These are phyloP conservation scores for Ogataea paraovalis DNA, from an alignment of 805 yeast species.

Conservation along the genomic window DNA sequence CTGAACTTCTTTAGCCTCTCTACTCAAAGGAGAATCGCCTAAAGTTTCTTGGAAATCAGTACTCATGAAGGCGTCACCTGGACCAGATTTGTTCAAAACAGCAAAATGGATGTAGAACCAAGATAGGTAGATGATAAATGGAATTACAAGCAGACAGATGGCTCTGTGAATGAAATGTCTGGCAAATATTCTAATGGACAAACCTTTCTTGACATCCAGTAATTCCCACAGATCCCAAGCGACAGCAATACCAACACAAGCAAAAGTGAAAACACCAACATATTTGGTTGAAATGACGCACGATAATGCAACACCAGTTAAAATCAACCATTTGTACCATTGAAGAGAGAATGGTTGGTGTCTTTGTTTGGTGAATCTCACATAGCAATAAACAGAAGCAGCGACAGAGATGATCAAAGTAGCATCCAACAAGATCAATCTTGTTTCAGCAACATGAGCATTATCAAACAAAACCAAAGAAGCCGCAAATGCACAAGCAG, in stretches of 20 bases:
- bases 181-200: slow-evolving; percentile 49
- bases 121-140: slow-evolving; percentile 73
- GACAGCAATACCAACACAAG: slow-evolving; percentile 85
- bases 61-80: slow-evolving; percentile 96
- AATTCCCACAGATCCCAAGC: slow-evolving; percentile 82
- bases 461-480: slow-evolving; percentile 77
- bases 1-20: slow-evolving; percentile 64
- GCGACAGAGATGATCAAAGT: slow-evolving; percentile 84
- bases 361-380: slow-evolving; percentile 72
- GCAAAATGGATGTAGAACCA: slow-evolving; percentile 94
- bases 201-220: slow-evolving; percentile 66
- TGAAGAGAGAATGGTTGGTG: slow-evolving; percentile 54
- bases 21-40: slow-evolving; percentile 75
- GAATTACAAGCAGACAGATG: slow-evolving; percentile 67
- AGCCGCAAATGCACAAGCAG: slow-evolving; percentile 76
- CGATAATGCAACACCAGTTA: slow-evolving; percentile 83
- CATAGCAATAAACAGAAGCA: slow-evolving; percentile 69
- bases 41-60: slow-evolving; percentile 90
- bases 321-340: slow-evolving; percentile 87
- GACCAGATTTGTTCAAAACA: slow-evolving; percentile 80
- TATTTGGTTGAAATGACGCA: slow-evolving; percentile 94
- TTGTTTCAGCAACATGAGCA: slow-evolving; percentile 86
- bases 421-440: slow-evolving; percentile 89
- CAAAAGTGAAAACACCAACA: slow-evolving; percentile 90
- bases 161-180: slow-evolving; percentile 76